These are phyloP conservation scores for Pseudofabraea citricarpa DNA, from an alignment of 2,329 filamentous ascomycete genomes.

Conservation along the genomic window DNA sequence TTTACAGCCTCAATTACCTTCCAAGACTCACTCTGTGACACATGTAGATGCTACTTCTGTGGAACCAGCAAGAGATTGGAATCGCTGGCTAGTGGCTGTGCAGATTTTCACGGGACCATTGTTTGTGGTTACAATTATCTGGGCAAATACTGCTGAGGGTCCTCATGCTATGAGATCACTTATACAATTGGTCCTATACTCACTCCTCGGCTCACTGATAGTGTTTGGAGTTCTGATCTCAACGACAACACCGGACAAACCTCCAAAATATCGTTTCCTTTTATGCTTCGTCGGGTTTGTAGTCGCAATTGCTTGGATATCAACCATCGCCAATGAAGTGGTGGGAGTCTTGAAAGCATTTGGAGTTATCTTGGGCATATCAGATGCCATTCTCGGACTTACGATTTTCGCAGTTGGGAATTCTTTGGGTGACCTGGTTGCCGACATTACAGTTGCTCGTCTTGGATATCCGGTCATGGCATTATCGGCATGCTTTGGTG, in stretches of 20 bases:
- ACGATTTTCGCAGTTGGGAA: conserved; percentile 97
- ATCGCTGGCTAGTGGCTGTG: conserved; percentile 80
- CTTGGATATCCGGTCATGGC: conserved; percentile 98
- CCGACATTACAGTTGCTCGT: conserved; percentile 88
- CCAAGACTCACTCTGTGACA: conserved; percentile 9
- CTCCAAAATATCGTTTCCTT: conserved; percentile 69
- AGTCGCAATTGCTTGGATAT: conserved; percentile 94
- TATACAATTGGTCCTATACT: conserved; percentile 52
- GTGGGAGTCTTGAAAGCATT: conserved; percentile 91
- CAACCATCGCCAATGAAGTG: conserved; percentile 90
- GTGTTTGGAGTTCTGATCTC: conserved; percentile 62
- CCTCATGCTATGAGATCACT: conserved; percentile 44
- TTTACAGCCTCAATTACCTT: conserved; percentile 14
- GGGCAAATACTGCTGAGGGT: conserved; percentile 61
- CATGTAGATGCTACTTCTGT: conserved; percentile 5
- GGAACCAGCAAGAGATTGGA: conserved; percentile 55
- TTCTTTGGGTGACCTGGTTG: conserved; percentile 87
- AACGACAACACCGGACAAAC: conserved; percentile 62
- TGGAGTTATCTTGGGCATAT: conserved; percentile 87
- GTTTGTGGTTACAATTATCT: conserved; percentile 74
- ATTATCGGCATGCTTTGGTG: conserved; percentile 89
- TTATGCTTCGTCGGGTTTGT: conserved; percentile 87
- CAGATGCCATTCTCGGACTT: conserved; percentile 87
- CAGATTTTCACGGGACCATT: conserved; percentile 85
- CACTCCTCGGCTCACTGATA: conserved; percentile 64